Conservation (phyloP, 225 moss, liverwort and hornwort species). For the Thuidium tamariscinum region DNA sequence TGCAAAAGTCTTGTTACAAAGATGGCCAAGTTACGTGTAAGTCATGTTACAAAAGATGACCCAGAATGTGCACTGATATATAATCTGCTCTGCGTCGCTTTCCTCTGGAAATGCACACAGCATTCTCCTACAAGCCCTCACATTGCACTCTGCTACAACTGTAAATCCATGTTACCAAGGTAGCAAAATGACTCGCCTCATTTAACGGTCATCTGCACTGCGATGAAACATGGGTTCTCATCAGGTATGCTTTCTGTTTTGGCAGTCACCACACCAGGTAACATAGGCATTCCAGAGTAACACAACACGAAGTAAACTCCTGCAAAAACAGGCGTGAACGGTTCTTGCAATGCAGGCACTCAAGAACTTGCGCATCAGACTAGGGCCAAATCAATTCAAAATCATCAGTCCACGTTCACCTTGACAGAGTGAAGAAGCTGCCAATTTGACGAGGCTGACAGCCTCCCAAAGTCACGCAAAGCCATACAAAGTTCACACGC, state of each 20-base stretch:
- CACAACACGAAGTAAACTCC: conserved; percentile 3
- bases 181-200: not conserved
- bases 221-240: not conserved
- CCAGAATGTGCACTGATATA: not conserved
- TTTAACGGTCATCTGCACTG: not conserved
- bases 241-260: not conserved
- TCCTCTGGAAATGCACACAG: not conserved
- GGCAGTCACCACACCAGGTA: not conserved
- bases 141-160: not conserved
- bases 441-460: not conserved
- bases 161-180: not conserved
- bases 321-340: not conserved
- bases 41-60: conserved; percentile 2
- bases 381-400: not conserved
- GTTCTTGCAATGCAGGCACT: not conserved
- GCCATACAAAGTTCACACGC: not conserved
- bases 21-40: not conserved
- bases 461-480: not conserved
- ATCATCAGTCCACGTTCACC: not conserved
- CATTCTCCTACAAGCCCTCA: not conserved
- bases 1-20: conserved; percentile 11
- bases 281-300: conserved; percentile 1
- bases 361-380: not conserved
- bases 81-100: not conserved
- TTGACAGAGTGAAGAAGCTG: not conserved